Evolutionary conservation across 2,329 filamentous ascomycete genomes (phyloP).

Genomic region (Atkinsonella texensis): DNA sequence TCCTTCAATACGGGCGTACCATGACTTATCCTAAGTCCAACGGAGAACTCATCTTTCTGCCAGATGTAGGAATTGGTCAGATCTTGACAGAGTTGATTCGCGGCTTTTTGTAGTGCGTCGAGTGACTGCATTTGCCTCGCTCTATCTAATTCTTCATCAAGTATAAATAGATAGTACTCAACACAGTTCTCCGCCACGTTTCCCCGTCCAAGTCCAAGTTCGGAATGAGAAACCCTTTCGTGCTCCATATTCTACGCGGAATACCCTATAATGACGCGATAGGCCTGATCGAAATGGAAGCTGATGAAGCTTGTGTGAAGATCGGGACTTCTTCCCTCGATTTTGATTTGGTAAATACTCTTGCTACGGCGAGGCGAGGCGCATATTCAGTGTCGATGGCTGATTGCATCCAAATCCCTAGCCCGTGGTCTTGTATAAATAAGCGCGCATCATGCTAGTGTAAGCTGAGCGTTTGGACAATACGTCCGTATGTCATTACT

Average conservation of each 20-base stretch:
- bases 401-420: not conserved
- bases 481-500: too few relatives aligned
- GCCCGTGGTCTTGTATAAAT: too few relatives aligned
- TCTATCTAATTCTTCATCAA: conserved; percentile 43
- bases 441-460: not conserved
- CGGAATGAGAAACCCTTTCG: not conserved
- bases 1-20: conserved; percentile 28
- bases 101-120: conserved; percentile 59
- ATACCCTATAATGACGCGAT: not conserved
- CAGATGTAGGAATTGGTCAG: conserved; percentile 83
- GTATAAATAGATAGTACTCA: conserved; percentile 69
- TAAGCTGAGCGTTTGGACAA: not conserved
- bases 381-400: not conserved
- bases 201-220: not conserved
- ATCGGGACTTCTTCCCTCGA: not conserved
- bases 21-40: conserved; percentile 49
- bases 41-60: conserved; percentile 74
- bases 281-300: not conserved
- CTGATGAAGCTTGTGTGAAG: too few relatives aligned
- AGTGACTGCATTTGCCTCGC: conserved; percentile 51
- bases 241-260: not conserved
- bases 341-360: not conserved
- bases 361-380: not conserved
- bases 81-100: conserved; percentile 46
- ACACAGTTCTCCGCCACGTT: conserved; percentile 68